phyloP scores from a whole-genome alignment of 148 eudicot species.

The Persicaria maculosa region DNA sequence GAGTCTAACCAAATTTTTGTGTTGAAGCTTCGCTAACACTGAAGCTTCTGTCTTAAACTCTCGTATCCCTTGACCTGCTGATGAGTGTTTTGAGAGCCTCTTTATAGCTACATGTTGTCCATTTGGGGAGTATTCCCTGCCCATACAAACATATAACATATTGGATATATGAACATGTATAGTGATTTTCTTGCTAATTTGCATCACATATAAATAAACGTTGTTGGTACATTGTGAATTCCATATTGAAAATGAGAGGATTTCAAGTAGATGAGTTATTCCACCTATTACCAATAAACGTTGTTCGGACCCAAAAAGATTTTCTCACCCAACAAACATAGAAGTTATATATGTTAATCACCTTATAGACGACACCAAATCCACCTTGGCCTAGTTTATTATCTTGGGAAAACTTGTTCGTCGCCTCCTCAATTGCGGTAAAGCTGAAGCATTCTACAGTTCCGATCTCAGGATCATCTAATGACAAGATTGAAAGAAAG shows the following conservation, averaged over 20 bases:
- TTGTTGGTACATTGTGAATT: too few relatives aligned
- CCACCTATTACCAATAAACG: too few relatives aligned
- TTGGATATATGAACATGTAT: too few relatives aligned
- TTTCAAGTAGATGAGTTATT: too few relatives aligned
- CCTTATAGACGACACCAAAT: background rate
- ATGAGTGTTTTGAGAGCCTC: conserved; percentile 36
- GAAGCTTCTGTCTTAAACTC: conserved; percentile 48
- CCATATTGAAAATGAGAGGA: too few relatives aligned
- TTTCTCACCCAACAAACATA: background rate
- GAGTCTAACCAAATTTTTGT: conserved; percentile 44
- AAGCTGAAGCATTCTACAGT: background rate
- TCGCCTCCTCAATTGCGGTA: background rate
- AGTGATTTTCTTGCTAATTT: too few relatives aligned
- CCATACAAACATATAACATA: background rate
- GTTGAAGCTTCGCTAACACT: conserved; percentile 45
- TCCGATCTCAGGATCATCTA: conserved; percentile 1
- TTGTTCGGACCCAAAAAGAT: too few relatives aligned
- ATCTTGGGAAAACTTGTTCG: background rate
- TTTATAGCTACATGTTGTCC: conserved; percentile 42
- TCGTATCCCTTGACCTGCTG: conserved; percentile 30
- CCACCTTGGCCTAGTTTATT: conserved; percentile 1
- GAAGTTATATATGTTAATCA: background rate
- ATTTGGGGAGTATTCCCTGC: conserved; percentile 21
- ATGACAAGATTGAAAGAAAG: too few relatives aligned
- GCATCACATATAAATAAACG: too few relatives aligned